Conservation (phyloP, 805 yeast species). For the Lachancea lanzarotensis region DNA sequence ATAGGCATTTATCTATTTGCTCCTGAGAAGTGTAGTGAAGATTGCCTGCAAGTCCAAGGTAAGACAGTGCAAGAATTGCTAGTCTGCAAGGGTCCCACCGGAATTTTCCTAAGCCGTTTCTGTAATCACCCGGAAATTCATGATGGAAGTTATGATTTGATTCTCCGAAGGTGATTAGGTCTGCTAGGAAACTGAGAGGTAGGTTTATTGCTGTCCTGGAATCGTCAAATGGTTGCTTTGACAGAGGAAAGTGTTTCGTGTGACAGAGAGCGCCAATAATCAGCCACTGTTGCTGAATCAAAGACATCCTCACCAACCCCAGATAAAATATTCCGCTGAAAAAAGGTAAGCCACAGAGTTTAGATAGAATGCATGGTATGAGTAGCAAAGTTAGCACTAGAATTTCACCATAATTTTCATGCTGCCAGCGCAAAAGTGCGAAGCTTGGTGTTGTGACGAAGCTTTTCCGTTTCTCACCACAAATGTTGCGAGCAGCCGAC, state of each 20-base stretch:
- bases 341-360: conserved; percentile 70
- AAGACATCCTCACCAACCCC: conserved; percentile 63
- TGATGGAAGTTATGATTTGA: conserved; percentile 92
- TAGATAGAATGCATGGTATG: conserved; percentile 61
- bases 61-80: conserved; percentile 47
- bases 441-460: conserved; percentile 58
- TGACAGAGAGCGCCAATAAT: conserved; percentile 82
- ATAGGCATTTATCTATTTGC: conserved; percentile 60
- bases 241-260: conserved; percentile 38
- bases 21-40: conserved; percentile 43
- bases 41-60: conserved; percentile 52
- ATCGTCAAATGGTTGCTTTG: conserved; percentile 68
- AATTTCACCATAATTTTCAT: conserved; percentile 56
- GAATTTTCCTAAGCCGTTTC: conserved; percentile 65
- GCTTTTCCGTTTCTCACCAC: conserved; percentile 36
- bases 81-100: conserved; percentile 86
- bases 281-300: conserved; percentile 75
- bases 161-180: conserved; percentile 76
- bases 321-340: conserved; percentile 61
- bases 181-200: conserved; percentile 42
- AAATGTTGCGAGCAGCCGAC: conserved; percentile 16
- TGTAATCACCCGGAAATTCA: conserved; percentile 87
- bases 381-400: conserved; percentile 47
- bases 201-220: conserved; percentile 67
- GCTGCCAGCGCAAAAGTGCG: conserved; percentile 58